These are phyloP conservation scores for Boeremia lycopersici DNA, from an alignment of 2,329 filamentous ascomycete genomes.

Conservation along the genomic window DNA sequence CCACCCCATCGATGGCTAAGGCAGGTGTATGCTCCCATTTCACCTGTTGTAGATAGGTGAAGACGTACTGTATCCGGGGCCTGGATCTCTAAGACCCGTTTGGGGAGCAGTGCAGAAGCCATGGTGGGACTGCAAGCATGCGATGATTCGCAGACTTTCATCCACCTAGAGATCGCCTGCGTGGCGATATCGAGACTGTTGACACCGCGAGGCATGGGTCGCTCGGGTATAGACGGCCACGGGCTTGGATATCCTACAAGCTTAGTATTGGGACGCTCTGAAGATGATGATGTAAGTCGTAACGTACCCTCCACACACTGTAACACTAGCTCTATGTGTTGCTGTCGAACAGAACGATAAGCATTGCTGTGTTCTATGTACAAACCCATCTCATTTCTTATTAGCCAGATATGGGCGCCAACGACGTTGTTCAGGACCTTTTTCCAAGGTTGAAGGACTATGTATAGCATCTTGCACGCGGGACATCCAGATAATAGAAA, in stretches of 20 bases:
- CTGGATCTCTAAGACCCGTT: background rate
- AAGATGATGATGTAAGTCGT: background rate
- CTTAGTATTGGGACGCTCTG: background rate
- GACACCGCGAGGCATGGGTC: too few relatives aligned
- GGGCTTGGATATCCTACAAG: background rate
- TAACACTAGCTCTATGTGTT: background rate
- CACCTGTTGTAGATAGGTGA: background rate
- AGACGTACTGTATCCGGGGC: background rate
- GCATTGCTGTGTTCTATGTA: background rate
- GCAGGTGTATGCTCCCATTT: background rate
- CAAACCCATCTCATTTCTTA: background rate
- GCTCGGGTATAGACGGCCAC: background rate
- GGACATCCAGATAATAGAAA: background rate
- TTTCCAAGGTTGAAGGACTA: background rate
- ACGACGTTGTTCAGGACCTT: too few relatives aligned
- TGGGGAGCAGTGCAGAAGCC: background rate
- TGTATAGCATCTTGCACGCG: background rate
- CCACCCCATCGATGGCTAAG: conserved; percentile 12
- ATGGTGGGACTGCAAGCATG: background rate
- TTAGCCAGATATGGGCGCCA: too few relatives aligned
- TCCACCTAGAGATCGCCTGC: background rate
- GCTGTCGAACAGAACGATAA: too few relatives aligned
- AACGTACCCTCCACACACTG: background rate
- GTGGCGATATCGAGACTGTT: background rate
- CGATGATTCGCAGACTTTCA: background rate